phyloP scores from a whole-genome alignment of 1,139 yeast genomes.

The Trichomonascaceae sp. region DNA sequence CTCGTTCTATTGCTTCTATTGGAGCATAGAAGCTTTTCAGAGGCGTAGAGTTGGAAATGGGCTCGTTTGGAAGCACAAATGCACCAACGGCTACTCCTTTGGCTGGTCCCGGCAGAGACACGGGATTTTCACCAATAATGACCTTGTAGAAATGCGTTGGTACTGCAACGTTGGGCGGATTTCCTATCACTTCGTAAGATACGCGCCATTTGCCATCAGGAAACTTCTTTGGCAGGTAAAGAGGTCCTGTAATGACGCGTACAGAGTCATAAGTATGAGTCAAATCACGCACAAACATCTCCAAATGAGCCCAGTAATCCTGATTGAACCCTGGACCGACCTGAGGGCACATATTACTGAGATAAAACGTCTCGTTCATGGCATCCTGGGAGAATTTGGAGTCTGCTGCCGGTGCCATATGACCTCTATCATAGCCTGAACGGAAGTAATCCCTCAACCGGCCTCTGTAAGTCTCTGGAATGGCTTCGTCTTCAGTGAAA shows the following conservation, averaged over 20 bases:
- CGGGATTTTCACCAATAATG: constrained; percentile 68
- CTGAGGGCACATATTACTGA: constrained; percentile 93
- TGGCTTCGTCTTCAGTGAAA: constrained; percentile 80
- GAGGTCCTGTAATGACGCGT: constrained; percentile 87
- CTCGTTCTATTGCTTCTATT: constrained; percentile 76
- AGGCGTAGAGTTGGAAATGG: constrained; percentile 63
- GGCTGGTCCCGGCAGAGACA: constrained; percentile 10
- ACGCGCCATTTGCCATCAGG: constrained; percentile 79
- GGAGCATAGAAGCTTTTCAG: constrained; percentile 80
- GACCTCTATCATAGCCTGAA: constrained; percentile 96
- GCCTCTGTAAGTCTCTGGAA: constrained; percentile 73
- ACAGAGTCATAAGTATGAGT: constrained; percentile 63
- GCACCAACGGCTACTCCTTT: constrained; percentile 69
- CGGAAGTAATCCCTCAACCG: constrained; percentile 80
- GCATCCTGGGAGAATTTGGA: constrained; percentile 86
- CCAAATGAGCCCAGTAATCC: constrained; percentile 97
- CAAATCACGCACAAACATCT: constrained; percentile 75
- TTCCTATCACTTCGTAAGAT: constrained; percentile 87
- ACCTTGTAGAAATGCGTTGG: constrained; percentile 96
- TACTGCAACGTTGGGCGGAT: constrained; percentile 94
- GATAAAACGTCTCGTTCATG: constrained; percentile 87
- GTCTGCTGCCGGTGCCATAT: constrained; percentile 96
- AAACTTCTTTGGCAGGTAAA: constrained; percentile 73
- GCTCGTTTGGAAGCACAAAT: constrained; percentile 83
- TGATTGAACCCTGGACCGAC: constrained; percentile 97